phyloP scores from a whole-genome alignment of 1,139 yeast genomes.

The Geotrichum klebahnii region DNA sequence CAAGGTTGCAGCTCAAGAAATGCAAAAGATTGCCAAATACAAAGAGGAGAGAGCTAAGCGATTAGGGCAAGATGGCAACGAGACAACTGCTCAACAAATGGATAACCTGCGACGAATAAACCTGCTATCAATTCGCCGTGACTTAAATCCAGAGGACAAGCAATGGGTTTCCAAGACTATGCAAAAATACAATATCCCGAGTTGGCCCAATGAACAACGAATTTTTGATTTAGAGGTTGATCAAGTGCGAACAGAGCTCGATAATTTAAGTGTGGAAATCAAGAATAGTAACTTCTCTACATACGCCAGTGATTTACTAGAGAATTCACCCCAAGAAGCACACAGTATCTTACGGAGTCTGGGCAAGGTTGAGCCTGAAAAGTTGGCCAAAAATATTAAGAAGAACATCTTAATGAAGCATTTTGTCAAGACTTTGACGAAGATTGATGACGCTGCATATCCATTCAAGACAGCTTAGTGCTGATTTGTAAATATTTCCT shows the following conservation, averaged over 20 bases:
- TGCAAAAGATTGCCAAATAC: constrained; percentile 48
- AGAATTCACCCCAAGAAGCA: constrained; percentile 36
- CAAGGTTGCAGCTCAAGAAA: constrained; percentile 61
- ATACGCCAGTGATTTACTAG: constrained; percentile 32
- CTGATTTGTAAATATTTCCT: constrained; percentile 1
- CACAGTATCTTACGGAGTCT: constrained; percentile 31
- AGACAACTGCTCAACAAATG: constrained; percentile 28
- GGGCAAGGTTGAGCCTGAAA: constrained; percentile 33
- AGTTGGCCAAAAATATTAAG: constrained; percentile 33
- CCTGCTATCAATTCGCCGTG: constrained; percentile 12
- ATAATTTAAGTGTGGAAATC: constrained; percentile 30
- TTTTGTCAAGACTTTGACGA: constrained; percentile 26
- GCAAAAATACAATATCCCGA: constrained; percentile 49
- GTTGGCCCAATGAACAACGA: constrained; percentile 45
- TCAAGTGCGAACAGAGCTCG: constrained; percentile 30
- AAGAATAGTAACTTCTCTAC: constrained; percentile 28
- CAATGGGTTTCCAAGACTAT: constrained; percentile 34
- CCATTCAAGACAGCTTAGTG: not conserved
- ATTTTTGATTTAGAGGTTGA: constrained; percentile 33
- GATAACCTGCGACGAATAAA: constrained; percentile 29
- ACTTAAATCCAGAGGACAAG: constrained; percentile 16
- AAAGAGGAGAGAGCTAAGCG: constrained; percentile 37
- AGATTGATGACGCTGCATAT: constrained; percentile 1
- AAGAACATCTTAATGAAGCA: constrained; percentile 38
- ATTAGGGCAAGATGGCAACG: constrained; percentile 27